These are phyloP conservation scores for Ostreobium quekettii DNA, from an alignment of 139 green algal species.

Conservation along the genomic window DNA sequence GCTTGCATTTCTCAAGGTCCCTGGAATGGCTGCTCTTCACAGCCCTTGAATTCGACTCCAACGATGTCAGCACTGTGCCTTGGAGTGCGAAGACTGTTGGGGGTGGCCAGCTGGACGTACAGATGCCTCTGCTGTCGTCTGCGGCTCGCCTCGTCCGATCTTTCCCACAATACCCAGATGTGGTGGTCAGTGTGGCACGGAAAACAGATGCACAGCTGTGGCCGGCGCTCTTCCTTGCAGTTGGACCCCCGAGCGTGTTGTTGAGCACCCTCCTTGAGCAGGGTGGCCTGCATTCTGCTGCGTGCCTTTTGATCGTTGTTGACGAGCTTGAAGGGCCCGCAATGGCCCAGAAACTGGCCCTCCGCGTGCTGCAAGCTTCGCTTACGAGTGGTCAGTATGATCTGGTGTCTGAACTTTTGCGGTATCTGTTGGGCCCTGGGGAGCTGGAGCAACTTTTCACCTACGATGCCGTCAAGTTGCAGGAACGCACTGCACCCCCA, in stretches of 20 bases:
- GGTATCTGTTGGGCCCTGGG: constrained; percentile 59
- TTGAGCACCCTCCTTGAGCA: constrained; percentile 51
- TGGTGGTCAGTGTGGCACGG: constrained; percentile 84
- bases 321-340: constrained; percentile 56
- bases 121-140: constrained; percentile 51
- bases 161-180: constrained; percentile 66
- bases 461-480: not conserved
- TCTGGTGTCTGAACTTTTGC: constrained; percentile 68
- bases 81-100: constrained; percentile 5
- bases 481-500: too few relatives aligned
- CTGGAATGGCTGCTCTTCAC: constrained; percentile 97
- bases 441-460: constrained; percentile 23
- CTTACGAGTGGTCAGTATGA: constrained; percentile 48
- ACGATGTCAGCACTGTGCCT: too few relatives aligned
- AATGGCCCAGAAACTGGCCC: constrained; percentile 39
- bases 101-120: not conserved
- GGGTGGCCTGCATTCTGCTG: constrained; percentile 49
- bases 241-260: constrained; percentile 57
- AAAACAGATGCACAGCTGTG: constrained; percentile 92
- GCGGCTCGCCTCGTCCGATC: constrained; percentile 65
- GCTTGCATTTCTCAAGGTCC: constrained; percentile 37
- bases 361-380: constrained; percentile 52
- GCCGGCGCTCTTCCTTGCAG: constrained; percentile 81
- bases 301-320: constrained; percentile 58
- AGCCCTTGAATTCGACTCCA: constrained; percentile 77